Conservation (phyloP, 139 green algal genomes). For the Picochlorum sp. region DNA sequence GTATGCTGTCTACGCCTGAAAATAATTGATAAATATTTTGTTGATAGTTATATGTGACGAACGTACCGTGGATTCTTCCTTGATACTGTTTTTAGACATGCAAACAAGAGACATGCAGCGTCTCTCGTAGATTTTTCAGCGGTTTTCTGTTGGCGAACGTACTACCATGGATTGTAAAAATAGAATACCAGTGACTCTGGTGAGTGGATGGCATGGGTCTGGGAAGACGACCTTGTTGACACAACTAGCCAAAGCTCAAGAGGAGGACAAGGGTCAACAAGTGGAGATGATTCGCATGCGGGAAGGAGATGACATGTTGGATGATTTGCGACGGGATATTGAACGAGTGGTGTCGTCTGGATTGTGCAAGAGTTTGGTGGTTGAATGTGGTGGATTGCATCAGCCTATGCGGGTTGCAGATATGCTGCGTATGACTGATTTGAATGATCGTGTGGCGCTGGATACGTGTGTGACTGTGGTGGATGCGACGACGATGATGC, state of each 20-base stretch:
- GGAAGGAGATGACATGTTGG: not conserved
- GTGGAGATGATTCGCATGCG: no score
- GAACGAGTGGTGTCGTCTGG: slow-evolving; percentile 32
- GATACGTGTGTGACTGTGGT: slow-evolving; percentile 70
- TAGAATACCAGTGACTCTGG: slow-evolving; percentile 49
- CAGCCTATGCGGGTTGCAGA: slow-evolving; percentile 61
- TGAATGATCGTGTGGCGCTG: slow-evolving; percentile 39
- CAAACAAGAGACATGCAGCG: no score
- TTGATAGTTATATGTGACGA: no score
- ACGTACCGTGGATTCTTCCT: no score
- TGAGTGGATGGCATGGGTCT: slow-evolving; percentile 57
- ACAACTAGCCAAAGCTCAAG: slow-evolving; percentile 9
- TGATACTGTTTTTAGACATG: no score
- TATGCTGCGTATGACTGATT: slow-evolving; percentile 32
- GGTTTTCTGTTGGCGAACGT: no score
- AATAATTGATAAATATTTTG: no score
- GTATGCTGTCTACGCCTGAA: slow-evolving; percentile 9
- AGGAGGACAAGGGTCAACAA: no score
- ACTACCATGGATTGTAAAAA: no score
- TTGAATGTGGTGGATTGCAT: slow-evolving; percentile 73
- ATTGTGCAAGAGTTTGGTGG: slow-evolving; percentile 64
- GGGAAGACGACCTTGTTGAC: slow-evolving; percentile 76
- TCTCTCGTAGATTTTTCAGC: no score
- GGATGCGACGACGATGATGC: slow-evolving; percentile 41
- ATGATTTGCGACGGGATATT: slow-evolving; percentile 61